Evolutionary conservation across 208 protist genomes (phyloP).

Genomic region (Trypanosoma cruzi): DNA sequence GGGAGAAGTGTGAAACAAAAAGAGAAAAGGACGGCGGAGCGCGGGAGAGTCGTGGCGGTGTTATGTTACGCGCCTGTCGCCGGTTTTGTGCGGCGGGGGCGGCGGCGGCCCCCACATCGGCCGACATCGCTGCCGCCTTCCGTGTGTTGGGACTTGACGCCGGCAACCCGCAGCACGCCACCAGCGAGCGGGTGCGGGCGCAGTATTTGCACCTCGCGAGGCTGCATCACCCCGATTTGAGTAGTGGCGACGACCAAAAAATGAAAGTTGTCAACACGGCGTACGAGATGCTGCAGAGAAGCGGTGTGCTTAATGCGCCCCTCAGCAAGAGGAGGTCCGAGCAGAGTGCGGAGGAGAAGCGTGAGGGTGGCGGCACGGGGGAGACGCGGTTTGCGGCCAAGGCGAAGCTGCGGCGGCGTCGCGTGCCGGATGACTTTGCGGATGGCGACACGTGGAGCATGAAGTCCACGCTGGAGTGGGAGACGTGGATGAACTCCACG

Average conservation of each 20-base stretch:
- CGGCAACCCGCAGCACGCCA: constrained; percentile 30
- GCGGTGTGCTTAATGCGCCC: constrained; percentile 44
- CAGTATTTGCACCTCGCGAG: constrained; percentile 87
- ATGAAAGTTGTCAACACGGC: constrained; percentile 93
- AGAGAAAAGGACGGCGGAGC: constrained; percentile 5
- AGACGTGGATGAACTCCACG: constrained; percentile 53
- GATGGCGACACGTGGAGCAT: constrained; percentile 83
- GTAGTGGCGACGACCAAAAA: constrained; percentile 79
- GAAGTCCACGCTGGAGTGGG: constrained; percentile 83
- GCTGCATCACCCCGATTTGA: constrained; percentile 88
- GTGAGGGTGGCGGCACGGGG: not conserved
- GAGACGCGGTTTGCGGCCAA: constrained; percentile 45
- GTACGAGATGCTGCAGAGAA: constrained; percentile 85
- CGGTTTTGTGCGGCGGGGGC: constrained; percentile 12
- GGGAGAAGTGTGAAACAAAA: not conserved
- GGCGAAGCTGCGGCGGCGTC: constrained; percentile 49
- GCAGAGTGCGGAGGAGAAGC: not conserved
- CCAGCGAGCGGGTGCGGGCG: constrained; percentile 52
- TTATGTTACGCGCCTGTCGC: constrained; percentile 30
- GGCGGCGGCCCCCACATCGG: constrained; percentile 25
- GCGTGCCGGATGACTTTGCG: constrained; percentile 84
- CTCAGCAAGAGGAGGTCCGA: not conserved
- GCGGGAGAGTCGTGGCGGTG: constrained; percentile 29
- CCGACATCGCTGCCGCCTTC: constrained; percentile 71
- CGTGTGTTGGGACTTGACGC: constrained; percentile 68